Conservation (phyloP, 495 filamentous ascomycete species). For the Pseudoneurospora amorphoporcata region DNA sequence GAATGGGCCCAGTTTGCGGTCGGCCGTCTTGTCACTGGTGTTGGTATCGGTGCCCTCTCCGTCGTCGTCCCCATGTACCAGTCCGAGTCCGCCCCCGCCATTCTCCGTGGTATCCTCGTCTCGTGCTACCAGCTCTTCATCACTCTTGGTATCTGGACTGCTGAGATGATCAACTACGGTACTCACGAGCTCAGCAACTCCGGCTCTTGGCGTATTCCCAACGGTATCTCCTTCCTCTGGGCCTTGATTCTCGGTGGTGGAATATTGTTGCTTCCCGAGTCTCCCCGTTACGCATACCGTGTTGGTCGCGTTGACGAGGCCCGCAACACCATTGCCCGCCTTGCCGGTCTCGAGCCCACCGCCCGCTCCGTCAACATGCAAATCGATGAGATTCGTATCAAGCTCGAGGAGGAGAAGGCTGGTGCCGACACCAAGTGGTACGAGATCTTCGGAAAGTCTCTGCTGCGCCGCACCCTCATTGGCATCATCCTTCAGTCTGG, state of each 20-base stretch:
- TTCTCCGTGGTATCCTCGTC: slow-evolving; percentile 58
- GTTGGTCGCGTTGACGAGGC: slow-evolving; percentile 56
- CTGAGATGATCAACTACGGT: slow-evolving; percentile 74
- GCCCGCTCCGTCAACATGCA: slow-evolving; percentile 57
- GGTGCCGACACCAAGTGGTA: slow-evolving; percentile 48
- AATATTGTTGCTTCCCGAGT: slow-evolving; percentile 63
- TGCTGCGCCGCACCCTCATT: slow-evolving; percentile 61
- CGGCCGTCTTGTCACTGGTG: slow-evolving; percentile 50
- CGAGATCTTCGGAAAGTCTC: slow-evolving; percentile 61
- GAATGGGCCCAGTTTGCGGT: slow-evolving; percentile 44
- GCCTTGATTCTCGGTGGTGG: slow-evolving; percentile 61
- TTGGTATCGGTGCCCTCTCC: slow-evolving; percentile 61
- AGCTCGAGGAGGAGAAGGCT: slow-evolving; percentile 51
- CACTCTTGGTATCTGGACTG: slow-evolving; percentile 74
- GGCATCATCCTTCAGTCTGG: slow-evolving; percentile 62
- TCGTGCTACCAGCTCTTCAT: slow-evolving; percentile 79
- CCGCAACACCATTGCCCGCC: slow-evolving; percentile 54
- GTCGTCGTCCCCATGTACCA: slow-evolving; percentile 68
- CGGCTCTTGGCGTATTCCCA: slow-evolving; percentile 69
- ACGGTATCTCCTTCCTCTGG: slow-evolving; percentile 70
- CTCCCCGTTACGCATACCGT: slow-evolving; percentile 59
- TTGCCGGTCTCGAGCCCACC: slow-evolving; percentile 57
- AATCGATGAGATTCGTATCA: slow-evolving; percentile 62
- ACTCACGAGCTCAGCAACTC: slow-evolving; percentile 43
- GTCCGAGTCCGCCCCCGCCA: slow-evolving; percentile 54